Evolutionary conservation across 1,139 yeast species (phyloP).

Genomic region (Yamadazyma jaroonii): DNA sequence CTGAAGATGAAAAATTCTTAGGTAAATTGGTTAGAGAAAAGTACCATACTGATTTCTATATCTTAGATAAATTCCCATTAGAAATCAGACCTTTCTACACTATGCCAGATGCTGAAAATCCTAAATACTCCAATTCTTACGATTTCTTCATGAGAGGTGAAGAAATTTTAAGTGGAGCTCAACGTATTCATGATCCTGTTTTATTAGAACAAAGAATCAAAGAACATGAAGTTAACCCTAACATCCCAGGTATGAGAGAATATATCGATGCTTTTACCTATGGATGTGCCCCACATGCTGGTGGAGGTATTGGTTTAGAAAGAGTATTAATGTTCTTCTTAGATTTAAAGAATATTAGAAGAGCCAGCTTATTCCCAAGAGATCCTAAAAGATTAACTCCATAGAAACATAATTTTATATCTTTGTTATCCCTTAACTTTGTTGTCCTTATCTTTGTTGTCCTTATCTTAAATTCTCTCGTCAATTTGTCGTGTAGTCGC

Average conservation of each 20-base stretch:
- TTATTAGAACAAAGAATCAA: slow-evolving; percentile 78
- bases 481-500: too few relatives aligned
- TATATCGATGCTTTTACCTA: slow-evolving; percentile 89
- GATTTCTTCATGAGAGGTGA: slow-evolving; percentile 99
- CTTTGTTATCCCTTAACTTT: too few relatives aligned
- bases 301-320: slow-evolving; percentile 99
- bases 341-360: slow-evolving; percentile 93
- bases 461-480: too few relatives aligned
- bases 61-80: slow-evolving; percentile 96
- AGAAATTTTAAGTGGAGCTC: slow-evolving; percentile 98
- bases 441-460: too few relatives aligned
- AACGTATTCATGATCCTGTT: slow-evolving; percentile 93
- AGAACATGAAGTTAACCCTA: slow-evolving; percentile 79
- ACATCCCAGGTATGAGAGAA: slow-evolving; percentile 78
- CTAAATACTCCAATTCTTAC: slow-evolving; percentile 89
- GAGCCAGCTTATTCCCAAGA: slow-evolving; percentile 98
- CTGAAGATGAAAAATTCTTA: slow-evolving; percentile 90
- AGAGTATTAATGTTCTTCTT: slow-evolving; percentile 98
- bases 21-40: slow-evolving; percentile 91
- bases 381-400: slow-evolving; percentile 96
- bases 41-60: slow-evolving; percentile 96
- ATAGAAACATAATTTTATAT: too few relatives aligned
- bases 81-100: slow-evolving; percentile 98
- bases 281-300: slow-evolving; percentile 99
- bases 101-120: slow-evolving; percentile 94